phyloP scores from a whole-genome alignment of 345 rosid genomes.

The Eucalyptus fibrosa region DNA sequence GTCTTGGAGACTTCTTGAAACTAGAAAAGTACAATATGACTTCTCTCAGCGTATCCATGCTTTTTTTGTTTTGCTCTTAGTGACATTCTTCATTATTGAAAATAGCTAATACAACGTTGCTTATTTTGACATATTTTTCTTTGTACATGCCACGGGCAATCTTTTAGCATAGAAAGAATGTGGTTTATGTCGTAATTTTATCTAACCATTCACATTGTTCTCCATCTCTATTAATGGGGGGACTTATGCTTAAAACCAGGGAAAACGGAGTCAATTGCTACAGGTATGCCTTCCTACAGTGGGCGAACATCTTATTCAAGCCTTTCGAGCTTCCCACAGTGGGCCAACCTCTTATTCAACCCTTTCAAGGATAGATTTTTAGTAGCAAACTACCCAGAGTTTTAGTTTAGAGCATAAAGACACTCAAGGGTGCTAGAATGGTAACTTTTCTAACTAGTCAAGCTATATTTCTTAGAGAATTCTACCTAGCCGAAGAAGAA shows the following conservation, averaged over 20 bases:
- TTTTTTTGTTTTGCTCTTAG: not conserved
- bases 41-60: not conserved
- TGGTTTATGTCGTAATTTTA: not conserved
- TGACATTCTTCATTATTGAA: not conserved
- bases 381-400: no score
- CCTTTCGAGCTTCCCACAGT: no score
- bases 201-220: not conserved
- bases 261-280: rapidly evolving
- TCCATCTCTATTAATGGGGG: not conserved
- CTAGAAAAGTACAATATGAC: not conserved
- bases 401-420: no score
- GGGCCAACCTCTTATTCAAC: no score
- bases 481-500: no score
- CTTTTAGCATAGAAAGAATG: not conserved
- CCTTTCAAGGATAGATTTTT: no score
- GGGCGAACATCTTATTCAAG: no score
- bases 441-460: no score
- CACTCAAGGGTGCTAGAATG: rapidly evolving
- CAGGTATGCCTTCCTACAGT: no score
- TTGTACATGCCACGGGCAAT: not conserved
- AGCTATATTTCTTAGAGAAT: no score
- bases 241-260: no score
- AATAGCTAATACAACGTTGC: not conserved
- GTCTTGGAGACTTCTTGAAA: not conserved
- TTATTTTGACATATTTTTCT: not conserved